Percentiles rank a stretch among this genome's conserved stretches.
Evolutionary conservation across 2,329 filamentous ascomycete species (phyloP).

Genomic region (Nigrospora oryzae): DNA sequence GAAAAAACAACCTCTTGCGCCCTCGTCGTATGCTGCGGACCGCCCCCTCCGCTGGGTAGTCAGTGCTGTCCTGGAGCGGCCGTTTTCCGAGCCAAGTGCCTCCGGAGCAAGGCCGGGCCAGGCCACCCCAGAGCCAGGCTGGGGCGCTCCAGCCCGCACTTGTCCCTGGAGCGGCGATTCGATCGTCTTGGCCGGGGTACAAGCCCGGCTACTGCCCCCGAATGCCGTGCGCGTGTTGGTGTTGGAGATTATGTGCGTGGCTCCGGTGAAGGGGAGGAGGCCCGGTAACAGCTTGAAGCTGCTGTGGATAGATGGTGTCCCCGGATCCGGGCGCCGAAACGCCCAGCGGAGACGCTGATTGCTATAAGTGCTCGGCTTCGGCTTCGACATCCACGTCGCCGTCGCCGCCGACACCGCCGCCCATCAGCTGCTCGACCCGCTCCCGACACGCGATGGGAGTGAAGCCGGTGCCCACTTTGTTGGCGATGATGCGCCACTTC

Average conservation of each 20-base stretch:
- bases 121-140: too few species aligned
- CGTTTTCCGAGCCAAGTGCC: too few species aligned
- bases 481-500: conserved; percentile 85
- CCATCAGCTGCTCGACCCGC: conserved; percentile 57
- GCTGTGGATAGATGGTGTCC: conserved; percentile 37
- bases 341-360: conserved; percentile 45
- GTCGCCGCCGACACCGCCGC: conserved; percentile 27
- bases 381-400: conserved; percentile 19
- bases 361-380: conserved; percentile 37
- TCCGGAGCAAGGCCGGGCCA: too few species aligned
- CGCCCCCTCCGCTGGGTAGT: too few species aligned
- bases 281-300: conserved; percentile 16
- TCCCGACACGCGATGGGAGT: conserved; percentile 82
- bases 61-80: too few species aligned
- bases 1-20: too few species aligned
- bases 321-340: conserved; percentile 34
- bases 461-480: conserved; percentile 85
- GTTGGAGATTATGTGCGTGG: neutral
- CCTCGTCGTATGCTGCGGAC: too few species aligned
- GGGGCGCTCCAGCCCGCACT: too few species aligned
- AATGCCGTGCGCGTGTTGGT: neutral
- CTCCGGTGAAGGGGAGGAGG: neutral
- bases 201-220: too few species aligned
- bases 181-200: neutral
- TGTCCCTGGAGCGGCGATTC: neutral